These are phyloP conservation scores for Copromyces sp. DNA, from an alignment of 495 filamentous ascomycete species.

Conservation along the genomic window DNA sequence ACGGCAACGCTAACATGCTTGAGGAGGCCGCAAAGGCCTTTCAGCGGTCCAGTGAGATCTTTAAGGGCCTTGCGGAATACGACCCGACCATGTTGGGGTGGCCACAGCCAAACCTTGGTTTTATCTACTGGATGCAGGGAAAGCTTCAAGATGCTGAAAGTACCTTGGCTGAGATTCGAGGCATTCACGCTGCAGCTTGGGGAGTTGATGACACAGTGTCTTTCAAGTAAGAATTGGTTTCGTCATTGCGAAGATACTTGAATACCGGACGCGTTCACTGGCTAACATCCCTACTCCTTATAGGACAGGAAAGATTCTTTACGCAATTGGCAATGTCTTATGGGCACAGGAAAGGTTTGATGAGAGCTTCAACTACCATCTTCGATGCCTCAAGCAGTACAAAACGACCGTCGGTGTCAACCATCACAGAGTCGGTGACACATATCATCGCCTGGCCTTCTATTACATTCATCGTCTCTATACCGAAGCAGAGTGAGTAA, in stretches of 20 bases:
- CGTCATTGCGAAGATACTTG: background rate
- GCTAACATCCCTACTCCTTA: background rate
- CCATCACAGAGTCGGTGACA: background rate
- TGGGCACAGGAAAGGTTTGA: background rate
- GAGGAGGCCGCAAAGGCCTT: background rate
- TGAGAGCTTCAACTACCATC: background rate
- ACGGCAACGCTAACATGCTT: background rate
- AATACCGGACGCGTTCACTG: background rate
- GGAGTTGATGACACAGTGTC: background rate
- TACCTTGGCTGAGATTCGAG: background rate
- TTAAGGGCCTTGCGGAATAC: background rate
- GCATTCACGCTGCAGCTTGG: background rate
- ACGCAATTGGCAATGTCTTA: background rate
- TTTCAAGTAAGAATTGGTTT: background rate
- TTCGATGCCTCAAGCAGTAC: background rate
- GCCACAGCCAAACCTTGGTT: background rate
- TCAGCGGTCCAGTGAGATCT: background rate
- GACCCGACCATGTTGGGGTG: background rate
- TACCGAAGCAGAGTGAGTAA: background rate
- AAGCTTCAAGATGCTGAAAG: background rate
- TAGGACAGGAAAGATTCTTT: background rate
- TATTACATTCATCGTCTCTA: background rate
- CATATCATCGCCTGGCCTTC: background rate
- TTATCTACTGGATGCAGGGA: background rate
- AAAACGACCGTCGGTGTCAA: background rate